phyloP scores from a whole-genome alignment of 1,284 basidiomycete genomes.

The Vanrija humicola region DNA sequence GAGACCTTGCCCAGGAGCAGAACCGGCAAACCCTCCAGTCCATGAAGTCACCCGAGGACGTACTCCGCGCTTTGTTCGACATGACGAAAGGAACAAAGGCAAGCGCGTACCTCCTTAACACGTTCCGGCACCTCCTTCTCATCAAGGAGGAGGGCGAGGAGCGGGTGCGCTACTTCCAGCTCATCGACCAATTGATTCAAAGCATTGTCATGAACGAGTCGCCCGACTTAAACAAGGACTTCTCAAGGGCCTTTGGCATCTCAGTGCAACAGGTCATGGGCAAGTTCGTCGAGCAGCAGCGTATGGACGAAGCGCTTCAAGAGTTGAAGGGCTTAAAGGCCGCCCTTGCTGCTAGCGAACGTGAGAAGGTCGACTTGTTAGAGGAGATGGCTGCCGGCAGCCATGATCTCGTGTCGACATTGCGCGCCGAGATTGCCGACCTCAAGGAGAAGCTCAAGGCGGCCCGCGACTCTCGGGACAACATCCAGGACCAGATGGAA shows the following conservation, averaged over 20 bases:
- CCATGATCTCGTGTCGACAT: slow-evolving; percentile 75
- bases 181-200: slow-evolving; percentile 88
- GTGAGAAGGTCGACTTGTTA: slow-evolving; percentile 58
- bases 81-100: slow-evolving; percentile 74
- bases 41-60: slow-evolving; percentile 76
- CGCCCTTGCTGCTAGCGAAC: slow-evolving; percentile 50
- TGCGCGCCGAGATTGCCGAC: slow-evolving; percentile 69
- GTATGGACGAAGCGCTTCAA: slow-evolving; percentile 71
- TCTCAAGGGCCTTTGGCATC: slow-evolving; percentile 79
- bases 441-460: slow-evolving; percentile 74
- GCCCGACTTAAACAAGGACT: slow-evolving; percentile 63
- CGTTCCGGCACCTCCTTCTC: slow-evolving; percentile 87
- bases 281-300: slow-evolving; percentile 87
- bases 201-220: slow-evolving; percentile 88
- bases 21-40: slow-evolving; percentile 69
- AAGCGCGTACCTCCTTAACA: slow-evolving; percentile 80
- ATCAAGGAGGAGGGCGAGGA: slow-evolving; percentile 83
- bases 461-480: slow-evolving; percentile 72
- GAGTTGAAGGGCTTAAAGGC: slow-evolving; percentile 69
- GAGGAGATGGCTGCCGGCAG: slow-evolving; percentile 74
- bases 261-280: slow-evolving; percentile 86
- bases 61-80: slow-evolving; percentile 74
- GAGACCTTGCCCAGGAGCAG: slow-evolving; percentile 68
- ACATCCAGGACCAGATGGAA: slow-evolving; percentile 72
- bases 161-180: slow-evolving; percentile 81